Conservation (phyloP, 768 basidiomycete genomes). For the Mycena epipterygia region DNA sequence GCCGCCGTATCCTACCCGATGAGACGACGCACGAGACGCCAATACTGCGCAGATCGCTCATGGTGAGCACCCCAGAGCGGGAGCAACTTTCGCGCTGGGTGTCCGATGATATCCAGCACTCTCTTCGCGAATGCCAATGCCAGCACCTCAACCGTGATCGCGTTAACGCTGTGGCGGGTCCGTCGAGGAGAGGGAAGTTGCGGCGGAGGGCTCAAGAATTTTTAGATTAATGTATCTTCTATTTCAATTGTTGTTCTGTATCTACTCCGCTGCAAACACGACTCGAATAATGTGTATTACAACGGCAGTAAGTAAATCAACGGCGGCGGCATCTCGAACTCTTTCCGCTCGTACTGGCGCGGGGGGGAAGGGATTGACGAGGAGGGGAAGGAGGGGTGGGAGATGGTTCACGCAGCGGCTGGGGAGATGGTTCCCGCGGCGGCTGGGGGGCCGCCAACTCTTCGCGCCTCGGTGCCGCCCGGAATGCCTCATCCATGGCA, state of each 20-base stretch:
- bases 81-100: neutral
- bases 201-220: neutral
- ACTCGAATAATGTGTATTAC: too few relatives aligned
- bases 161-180: neutral
- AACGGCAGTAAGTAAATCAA: too few relatives aligned
- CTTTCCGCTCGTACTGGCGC: neutral
- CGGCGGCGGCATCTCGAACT: neutral
- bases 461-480: neutral
- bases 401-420: neutral
- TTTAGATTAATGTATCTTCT: too few relatives aligned
- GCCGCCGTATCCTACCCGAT: too few relatives aligned
- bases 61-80: conserved; percentile 1
- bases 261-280: too few relatives aligned
- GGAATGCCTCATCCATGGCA: conserved; percentile 16
- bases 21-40: neutral
- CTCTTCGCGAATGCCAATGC: neutral
- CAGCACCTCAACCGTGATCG: neutral
- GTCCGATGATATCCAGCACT: neutral
- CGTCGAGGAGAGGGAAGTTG: neutral
- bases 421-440: neutral
- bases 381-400: conserved; percentile 1
- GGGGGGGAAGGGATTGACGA: neutral
- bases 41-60: neutral
- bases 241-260: too few relatives aligned
- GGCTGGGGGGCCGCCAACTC: neutral